Percentiles rank a stretch among this genome's conserved stretches.
phyloP scores from a whole-genome alignment of 768 basidiomycete species.

The Amyloporia xantha region DNA sequence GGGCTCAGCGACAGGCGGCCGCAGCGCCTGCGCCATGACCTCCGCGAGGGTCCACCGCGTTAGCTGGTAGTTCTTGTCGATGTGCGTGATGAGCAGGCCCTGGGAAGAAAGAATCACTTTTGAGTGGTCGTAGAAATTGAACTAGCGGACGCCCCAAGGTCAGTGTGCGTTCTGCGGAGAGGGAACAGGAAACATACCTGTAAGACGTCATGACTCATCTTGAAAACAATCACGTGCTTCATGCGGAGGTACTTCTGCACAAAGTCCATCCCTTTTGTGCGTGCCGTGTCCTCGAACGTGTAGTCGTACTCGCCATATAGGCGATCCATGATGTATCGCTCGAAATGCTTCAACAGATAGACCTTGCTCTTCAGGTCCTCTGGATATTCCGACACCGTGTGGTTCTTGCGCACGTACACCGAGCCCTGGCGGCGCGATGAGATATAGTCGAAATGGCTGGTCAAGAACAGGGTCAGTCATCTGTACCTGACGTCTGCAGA shows the following conservation, averaged over 20 bases:
- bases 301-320: slow-evolving; percentile 83
- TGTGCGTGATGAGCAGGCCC: slow-evolving; percentile 78
- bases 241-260: slow-evolving; percentile 93
- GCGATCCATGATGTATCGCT: slow-evolving; percentile 88
- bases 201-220: slow-evolving; percentile 91
- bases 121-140: slow-evolving; percentile 98
- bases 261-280: slow-evolving; percentile 87
- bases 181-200: slow-evolving; percentile 51
- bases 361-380: slow-evolving; percentile 86
- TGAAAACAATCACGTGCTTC: slow-evolving; percentile 97
- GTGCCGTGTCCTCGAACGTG: slow-evolving; percentile 61
- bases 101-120: slow-evolving; percentile 85
- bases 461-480: slow-evolving; percentile 1
- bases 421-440: slow-evolving; percentile 58
- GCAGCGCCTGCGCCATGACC: slow-evolving; percentile 53
- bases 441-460: slow-evolving; percentile 89
- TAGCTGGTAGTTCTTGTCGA: slow-evolving; percentile 82
- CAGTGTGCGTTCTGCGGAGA: slow-evolving; percentile 4
- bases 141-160: slow-evolving; percentile 46
- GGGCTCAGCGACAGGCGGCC: slow-evolving; percentile 35
- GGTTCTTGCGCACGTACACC: slow-evolving; percentile 65
- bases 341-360: slow-evolving; percentile 90
- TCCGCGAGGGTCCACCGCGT: slow-evolving; percentile 67
- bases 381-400: slow-evolving; percentile 65
- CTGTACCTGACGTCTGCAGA: slow-evolving; percentile 3